These are phyloP conservation scores for Eucalyptus brandiana DNA, from an alignment of 345 rosid species.

Conservation along the genomic window DNA sequence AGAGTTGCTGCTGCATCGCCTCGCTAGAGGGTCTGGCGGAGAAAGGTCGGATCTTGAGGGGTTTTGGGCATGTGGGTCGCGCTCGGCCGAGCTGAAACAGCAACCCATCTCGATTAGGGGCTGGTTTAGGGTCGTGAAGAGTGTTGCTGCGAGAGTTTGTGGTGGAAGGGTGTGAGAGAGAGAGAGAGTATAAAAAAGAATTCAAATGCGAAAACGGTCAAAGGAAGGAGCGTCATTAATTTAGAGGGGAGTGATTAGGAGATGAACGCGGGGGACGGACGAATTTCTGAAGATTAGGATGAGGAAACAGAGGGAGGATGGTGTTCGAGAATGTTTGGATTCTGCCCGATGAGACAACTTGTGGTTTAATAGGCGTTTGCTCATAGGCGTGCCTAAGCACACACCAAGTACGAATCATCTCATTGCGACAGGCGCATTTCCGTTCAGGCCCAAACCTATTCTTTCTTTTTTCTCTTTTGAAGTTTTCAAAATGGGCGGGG, in stretches of 20 bases:
- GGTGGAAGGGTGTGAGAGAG: neutral
- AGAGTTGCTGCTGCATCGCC: neutral
- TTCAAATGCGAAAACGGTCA: neutral
- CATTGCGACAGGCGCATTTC: neutral
- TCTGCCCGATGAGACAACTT: neutral
- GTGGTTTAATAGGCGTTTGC: neutral
- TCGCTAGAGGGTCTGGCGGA: neutral
- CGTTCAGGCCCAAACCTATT: neutral
- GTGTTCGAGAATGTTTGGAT: neutral
- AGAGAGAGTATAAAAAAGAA: neutral
- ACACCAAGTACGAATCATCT: neutral
- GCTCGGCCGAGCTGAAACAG: slow-evolving; percentile 27
- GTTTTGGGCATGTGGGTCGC: neutral
- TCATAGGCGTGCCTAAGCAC: neutral
- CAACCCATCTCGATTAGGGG: slow-evolving; percentile 19
- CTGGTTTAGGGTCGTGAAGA: neutral
- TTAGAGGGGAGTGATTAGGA: neutral
- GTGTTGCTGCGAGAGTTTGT: neutral
- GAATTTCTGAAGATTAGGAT: neutral
- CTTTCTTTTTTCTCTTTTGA: neutral
- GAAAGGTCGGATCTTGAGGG: neutral
- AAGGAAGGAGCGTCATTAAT: neutral
- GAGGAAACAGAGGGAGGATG: neutral
- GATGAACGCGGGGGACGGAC: neutral
- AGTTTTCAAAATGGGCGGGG: neutral